Base-by-base conservation (phyloP, 202 grass and related monocot species). In the Zizania palustris region DNA sequence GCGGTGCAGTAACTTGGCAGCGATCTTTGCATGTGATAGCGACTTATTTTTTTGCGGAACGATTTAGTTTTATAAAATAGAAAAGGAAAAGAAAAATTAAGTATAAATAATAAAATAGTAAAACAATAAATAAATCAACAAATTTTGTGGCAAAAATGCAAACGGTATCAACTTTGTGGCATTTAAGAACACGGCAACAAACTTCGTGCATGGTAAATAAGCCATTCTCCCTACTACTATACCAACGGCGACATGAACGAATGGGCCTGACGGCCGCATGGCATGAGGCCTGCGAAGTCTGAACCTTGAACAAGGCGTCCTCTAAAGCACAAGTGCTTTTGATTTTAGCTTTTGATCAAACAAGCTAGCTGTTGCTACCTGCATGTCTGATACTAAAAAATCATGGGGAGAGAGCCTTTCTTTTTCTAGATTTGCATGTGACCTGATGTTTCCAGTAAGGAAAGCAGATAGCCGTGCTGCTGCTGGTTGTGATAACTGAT, bases 371-470 rank as follows among this genome's bases (percentile, higher is more conserved):
- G 58, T 37, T 22, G 15, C 83, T 60, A 74, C 83, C 53, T 43
- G 75, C 75, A 60, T 69, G 75, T 28, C 68, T 58, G 67, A 85
- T 42, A 75, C 67, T 4, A 21, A 85, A 74, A 85, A 74, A 67
- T 18, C 69, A 80, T 73, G 69, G 61, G 36, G 56, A 50, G 43
- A 54, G 66, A 12, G 48, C 33, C 48, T 54, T 85, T 60, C 60
- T 50, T 0, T 55, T 9, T 55, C 19, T 9, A 20, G 18, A 49
- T 66, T 64, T 46, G 74, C 9, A 6, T 39, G 11, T 22, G 39
- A 36, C 48, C 74, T 65, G 48, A 40, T 66, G 67, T 77, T 72
- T 41, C 72, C 72, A 43, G 44, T 70, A 51, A 21, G 33, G 72
- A 83, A 60, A 53, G 54, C 64, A 34, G 21, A 36, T 20, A 28